A percentile compares a stretch with the other conserved stretches of the same genome.
Evolutionary conservation across 371 early-diverging fungal species (phyloP).

Genomic region (Lichtheimia ramosa): DNA sequence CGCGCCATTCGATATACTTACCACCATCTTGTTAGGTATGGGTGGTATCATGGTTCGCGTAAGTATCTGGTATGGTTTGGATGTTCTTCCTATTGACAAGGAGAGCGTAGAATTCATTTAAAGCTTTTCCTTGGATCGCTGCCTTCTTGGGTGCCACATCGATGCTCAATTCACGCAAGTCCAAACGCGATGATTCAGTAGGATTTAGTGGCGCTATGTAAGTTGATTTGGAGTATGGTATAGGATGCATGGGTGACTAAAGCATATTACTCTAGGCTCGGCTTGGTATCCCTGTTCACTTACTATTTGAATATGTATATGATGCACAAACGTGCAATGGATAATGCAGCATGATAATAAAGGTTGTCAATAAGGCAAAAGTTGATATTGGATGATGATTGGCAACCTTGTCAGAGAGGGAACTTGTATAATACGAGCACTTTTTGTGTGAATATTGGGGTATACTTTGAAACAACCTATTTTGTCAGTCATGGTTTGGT

Average conservation of each 20-base stretch:
- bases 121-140: constrained; percentile 44
- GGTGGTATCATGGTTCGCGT: constrained; percentile 45
- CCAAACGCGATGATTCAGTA: constrained; percentile 30
- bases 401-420: too few relatives aligned
- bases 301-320: constrained; percentile 45
- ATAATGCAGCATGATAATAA: not conserved
- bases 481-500: too few relatives aligned
- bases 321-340: constrained; percentile 16
- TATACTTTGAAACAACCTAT: too few relatives aligned
- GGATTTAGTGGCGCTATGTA: constrained; percentile 42
- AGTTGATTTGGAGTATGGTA: constrained; percentile 6
- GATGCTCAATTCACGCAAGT: constrained; percentile 38
- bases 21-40: constrained; percentile 30
- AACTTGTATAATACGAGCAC: too few relatives aligned
- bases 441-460: too few relatives aligned
- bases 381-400: too few relatives aligned
- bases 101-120: constrained; percentile 29
- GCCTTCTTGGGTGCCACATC: constrained; percentile 43
- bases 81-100: not conserved
- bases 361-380: too few relatives aligned
- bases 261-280: constrained; percentile 21
- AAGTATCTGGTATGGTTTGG: constrained; percentile 7
- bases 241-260: too few relatives aligned
- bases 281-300: constrained; percentile 36
- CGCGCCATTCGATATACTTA: not conserved